phyloP scores from a whole-genome alignment of 192 early-diverging fungal genomes.

The Oehlia diaphana region DNA sequence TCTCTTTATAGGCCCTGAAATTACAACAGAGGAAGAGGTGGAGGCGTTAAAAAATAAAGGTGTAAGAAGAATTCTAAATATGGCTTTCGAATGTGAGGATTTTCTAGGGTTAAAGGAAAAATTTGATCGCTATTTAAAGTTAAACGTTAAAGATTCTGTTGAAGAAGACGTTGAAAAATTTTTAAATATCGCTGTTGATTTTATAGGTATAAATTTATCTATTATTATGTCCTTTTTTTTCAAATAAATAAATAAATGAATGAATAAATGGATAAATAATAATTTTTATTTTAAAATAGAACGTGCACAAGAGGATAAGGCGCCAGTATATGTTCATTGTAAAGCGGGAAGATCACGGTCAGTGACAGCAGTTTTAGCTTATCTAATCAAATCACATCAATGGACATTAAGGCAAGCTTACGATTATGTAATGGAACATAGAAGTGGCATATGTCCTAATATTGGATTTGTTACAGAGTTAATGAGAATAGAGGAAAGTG shows the following conservation, averaged over 20 bases:
- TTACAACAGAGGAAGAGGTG: conserved; percentile 54
- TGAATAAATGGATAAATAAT: too few species aligned
- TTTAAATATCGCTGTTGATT: conserved; percentile 59
- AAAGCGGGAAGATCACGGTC: conserved; percentile 76
- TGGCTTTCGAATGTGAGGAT: conserved; percentile 73
- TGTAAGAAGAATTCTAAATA: conserved; percentile 73
- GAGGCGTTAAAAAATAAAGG: conserved; percentile 50
- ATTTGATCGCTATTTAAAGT: conserved; percentile 45
- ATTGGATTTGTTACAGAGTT: conserved; percentile 77
- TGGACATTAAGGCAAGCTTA: conserved; percentile 71
- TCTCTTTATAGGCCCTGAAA: conserved; percentile 69
- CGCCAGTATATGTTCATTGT: conserved; percentile 74
- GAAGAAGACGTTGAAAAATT: conserved; percentile 63
- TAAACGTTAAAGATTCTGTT: conserved; percentile 63
- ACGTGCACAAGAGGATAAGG: conserved; percentile 38
- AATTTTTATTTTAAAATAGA: conserved; percentile 6
- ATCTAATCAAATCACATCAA: conserved; percentile 58
- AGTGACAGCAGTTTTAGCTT: conserved; percentile 70
- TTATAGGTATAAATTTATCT: conserved; percentile 57
- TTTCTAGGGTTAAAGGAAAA: conserved; percentile 40
- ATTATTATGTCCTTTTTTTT: not conserved
- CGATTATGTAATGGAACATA: conserved; percentile 57
- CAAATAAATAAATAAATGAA: too few species aligned
- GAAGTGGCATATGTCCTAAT: conserved; percentile 75
- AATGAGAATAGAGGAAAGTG: conserved; percentile 66